Conservation (phyloP, 164 flowering plant species). For the Macadamia tetraphylla region DNA sequence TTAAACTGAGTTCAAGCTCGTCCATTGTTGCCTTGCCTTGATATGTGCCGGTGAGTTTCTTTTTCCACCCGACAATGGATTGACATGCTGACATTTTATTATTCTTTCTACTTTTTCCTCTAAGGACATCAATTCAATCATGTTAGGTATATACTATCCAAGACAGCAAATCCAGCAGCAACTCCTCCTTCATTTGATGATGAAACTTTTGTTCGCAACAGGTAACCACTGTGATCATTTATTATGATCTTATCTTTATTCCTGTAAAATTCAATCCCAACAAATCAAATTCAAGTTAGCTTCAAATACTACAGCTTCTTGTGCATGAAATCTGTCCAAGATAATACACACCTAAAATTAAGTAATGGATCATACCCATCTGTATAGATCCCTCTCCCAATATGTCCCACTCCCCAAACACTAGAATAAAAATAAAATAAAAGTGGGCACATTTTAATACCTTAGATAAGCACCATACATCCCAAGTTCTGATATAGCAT, state of each 20-base stretch:
- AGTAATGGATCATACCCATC: neutral
- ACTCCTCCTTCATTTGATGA: conserved; percentile 80
- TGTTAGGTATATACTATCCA: conserved; percentile 61
- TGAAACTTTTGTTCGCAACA: conserved; percentile 68
- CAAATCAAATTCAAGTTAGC: neutral
- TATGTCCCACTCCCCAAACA: neutral
- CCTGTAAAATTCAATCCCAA: conserved; percentile 25
- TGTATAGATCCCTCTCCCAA: neutral
- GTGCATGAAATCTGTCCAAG: neutral
- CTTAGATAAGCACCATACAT: conserved; percentile 64
- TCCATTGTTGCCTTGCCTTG: neutral
- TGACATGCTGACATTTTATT: too few species aligned
- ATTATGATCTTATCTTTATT: conserved; percentile 51
- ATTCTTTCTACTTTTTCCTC: too few species aligned
- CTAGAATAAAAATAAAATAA: neutral
- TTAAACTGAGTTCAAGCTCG: neutral
- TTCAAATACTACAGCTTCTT: neutral
- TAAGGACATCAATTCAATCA: conserved; percentile 14
- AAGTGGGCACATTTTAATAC: conserved; percentile 19
- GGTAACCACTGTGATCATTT: conserved; percentile 53
- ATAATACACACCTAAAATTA: neutral
- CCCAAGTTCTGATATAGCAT: conserved; percentile 67
- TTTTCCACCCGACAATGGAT: too few species aligned
- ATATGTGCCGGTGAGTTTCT: too few species aligned
- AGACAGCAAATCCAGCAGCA: conserved; percentile 72